Evolutionary conservation across 331 rosid species (phyloP), one percentile per base, ranked within the genome.

Genomic region (Pyrus hybrid): DNA sequence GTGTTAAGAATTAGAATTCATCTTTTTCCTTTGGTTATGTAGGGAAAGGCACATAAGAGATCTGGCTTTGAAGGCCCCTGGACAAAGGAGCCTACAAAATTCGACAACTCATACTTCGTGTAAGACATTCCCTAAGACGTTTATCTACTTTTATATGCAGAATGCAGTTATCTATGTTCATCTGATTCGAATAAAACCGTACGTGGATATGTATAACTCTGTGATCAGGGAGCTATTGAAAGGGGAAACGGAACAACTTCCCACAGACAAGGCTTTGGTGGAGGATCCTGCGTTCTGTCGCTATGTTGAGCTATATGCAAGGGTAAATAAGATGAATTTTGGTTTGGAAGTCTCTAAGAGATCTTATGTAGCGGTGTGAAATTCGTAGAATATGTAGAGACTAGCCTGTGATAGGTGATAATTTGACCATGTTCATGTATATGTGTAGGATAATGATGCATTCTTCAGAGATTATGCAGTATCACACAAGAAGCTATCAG

Each of bases 401-500:
- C 47, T 41, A 41, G 47, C 3, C 47, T 41, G 47, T 41, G 47
- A 41, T 11, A 41, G 23, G 7, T 13, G 65, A 54, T 54, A 30
- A 32, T 20, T 28, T 70, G 30, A 70, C n/a, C 9, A 33, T 25
- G 20, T 30, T 22, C 76, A 58, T 41, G 8, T 53, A 5, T 73
- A n/a, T 65, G 67, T 20, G 75, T 82, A 93, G 99, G 86, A 85
- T 69, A 93, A 89, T 84, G 93, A 90, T 63, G 84, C 78, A 12
- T 92, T 92, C 78, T 90, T 90, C 28, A 32, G 13, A 41, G 97
- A 89, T 68, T 94, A 92, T 75, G 93, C 93, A 16, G 87, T 21
- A 17, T 87, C 99, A 35, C 97, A 94, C 88, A 94, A 87, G 84
- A 92, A 86, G 71, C 88, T 94, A 54, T 92, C 97, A 30, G 93